Base-by-base conservation (phyloP, 2,329 filamentous ascomycete species). In the Stagonosporopsis tanaceti region DNA sequence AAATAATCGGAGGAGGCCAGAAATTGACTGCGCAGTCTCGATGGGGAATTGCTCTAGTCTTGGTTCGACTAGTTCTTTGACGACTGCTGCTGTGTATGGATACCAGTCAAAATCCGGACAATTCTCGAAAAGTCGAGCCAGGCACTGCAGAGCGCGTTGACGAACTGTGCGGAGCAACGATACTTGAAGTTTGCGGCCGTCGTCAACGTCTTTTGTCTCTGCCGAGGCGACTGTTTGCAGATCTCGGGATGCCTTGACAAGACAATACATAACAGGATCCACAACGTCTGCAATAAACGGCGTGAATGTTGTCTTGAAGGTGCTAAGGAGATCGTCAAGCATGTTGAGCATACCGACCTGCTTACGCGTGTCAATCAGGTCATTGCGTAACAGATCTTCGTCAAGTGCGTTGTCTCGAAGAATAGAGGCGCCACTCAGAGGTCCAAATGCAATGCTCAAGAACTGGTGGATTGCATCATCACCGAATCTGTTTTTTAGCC, bases 341-440 rank as follows among this genome's bases (percentile, higher is more conserved):
- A 98, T 95, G 72, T 96, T 96, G 48, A 97, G 80, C 72, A 97
- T 87, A 80, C 96, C 95, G 57, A 95, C 85, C 75, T 97, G 94
- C 75, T 93, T 95, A 68, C 93, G 87, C 11, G 85, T 78, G 15
- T 86, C 84, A 25, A 93, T 78, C 12, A 89, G 61, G 41, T 91
- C 85, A 27, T 60, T 59, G n/a, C 63, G 52, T 7, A 76, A 39
- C 6, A 74, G 9, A 1, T 82, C 72, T 53, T 83, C 79, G 47
- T 85, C 80, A 2, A 84, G 77, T 5, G 77, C 67, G 1, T 78
- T 72, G 11, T 83, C 77, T 48, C 85, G 80, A 17, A 90, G 68
- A 9, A 94, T 76, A 2, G 80, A 81, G 14, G 92, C 76, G 39
- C 83, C 80, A 35, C 82, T 84, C 17, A 97, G 80, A 53, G 87